Conservation (phyloP, 176 grass and related monocot species). For the Phyllostachys edulis region DNA sequence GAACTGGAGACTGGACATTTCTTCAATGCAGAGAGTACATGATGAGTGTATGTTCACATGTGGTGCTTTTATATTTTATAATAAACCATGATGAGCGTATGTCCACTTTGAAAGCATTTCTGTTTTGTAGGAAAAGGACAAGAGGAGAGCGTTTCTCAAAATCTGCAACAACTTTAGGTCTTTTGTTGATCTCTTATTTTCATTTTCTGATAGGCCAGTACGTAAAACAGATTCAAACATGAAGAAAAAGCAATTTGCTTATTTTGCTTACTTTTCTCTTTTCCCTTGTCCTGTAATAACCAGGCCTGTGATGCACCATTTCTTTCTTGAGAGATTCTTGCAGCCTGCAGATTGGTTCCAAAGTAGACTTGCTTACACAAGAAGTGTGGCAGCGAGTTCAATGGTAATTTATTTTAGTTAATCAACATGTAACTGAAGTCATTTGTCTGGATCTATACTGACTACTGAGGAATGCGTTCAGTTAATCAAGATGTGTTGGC, state of each 20-base stretch:
- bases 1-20: conserved; percentile 88
- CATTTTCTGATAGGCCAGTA: conserved; percentile 16
- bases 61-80: conserved; percentile 14
- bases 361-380: conserved; percentile 82
- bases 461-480: conserved; percentile 5
- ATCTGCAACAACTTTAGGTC: conserved; percentile 87
- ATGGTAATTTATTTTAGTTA: conserved; percentile 67
- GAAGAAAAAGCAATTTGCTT: not conserved
- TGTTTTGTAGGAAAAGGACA: conserved; percentile 87
- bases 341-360: conserved; percentile 89
- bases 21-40: conserved; percentile 84
- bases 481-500: not conserved
- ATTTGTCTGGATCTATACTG: conserved; percentile 25
- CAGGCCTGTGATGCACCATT: conserved; percentile 95
- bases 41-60: conserved; percentile 55
- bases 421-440: not conserved
- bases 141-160: conserved; percentile 79
- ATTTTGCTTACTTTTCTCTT: not conserved
- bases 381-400: conserved; percentile 89
- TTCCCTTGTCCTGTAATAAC: conserved; percentile 24
- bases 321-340: conserved; percentile 95
- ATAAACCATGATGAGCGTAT: conserved; percentile 1
- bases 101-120: conserved; percentile 12
- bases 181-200: conserved; percentile 30
- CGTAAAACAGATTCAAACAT: not conserved